These are phyloP conservation scores for Cutaneotrichosporon cutaneum DNA, from an alignment of 1,284 basidiomycete species.

Conservation along the genomic window DNA sequence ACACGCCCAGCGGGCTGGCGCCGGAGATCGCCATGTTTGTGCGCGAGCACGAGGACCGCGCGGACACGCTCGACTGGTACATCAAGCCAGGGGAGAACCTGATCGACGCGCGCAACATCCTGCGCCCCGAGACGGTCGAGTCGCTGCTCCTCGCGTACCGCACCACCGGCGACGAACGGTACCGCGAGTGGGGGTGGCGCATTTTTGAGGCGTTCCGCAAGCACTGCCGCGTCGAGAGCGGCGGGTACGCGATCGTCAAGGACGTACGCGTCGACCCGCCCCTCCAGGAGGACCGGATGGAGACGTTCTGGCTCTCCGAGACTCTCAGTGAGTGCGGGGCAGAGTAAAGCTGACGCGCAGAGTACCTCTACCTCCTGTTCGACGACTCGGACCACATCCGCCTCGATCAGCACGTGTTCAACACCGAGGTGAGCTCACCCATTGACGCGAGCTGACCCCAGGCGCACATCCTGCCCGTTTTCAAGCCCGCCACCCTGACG, in stretches of 20 bases:
- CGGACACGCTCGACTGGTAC: slow-evolving; percentile 71
- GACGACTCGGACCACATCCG: slow-evolving; percentile 70
- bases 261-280: slow-evolving; percentile 74
- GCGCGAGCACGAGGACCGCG: slow-evolving; percentile 49
- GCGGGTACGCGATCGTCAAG: slow-evolving; percentile 79
- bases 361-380: slow-evolving; percentile 90
- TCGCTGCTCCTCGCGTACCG: slow-evolving; percentile 85
- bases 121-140: slow-evolving; percentile 92
- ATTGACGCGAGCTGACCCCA: slow-evolving; percentile 8
- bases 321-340: slow-evolving; percentile 63
- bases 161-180: slow-evolving; percentile 75
- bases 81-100: slow-evolving; percentile 63
- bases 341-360: slow-evolving; percentile 25
- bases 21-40: slow-evolving; percentile 81
- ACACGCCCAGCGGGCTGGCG: slow-evolving; percentile 78
- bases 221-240: slow-evolving; percentile 67
- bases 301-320: slow-evolving; percentile 91
- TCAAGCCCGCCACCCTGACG: slow-evolving; percentile 42
- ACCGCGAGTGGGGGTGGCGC: slow-evolving; percentile 81
- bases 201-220: slow-evolving; percentile 89
- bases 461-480: slow-evolving; percentile 53
- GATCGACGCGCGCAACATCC: slow-evolving; percentile 86
- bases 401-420: slow-evolving; percentile 78
- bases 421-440: slow-evolving; percentile 69
- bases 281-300: slow-evolving; percentile 81